A percentile compares a stretch with the other conserved stretches of the same genome.
Conservation (phyloP, 2,329 filamentous ascomycete genomes). For the Didymella arachidicola region DNA sequence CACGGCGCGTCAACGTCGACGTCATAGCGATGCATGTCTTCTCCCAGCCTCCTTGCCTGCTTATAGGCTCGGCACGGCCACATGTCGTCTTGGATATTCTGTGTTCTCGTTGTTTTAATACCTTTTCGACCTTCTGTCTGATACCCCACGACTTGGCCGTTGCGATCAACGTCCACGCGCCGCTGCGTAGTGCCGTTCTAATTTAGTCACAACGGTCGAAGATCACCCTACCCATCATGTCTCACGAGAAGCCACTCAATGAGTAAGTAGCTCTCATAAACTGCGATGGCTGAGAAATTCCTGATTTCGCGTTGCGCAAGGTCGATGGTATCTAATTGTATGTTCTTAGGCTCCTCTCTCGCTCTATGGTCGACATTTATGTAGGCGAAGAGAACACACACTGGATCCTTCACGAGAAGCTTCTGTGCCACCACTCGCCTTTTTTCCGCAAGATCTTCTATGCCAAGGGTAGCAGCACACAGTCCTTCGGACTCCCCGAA, state of each 20-base stretch:
- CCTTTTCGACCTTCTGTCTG: conserved; percentile 12
- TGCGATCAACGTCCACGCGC: conserved; percentile 23
- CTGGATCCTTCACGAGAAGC: conserved; percentile 65
- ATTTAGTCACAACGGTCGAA: conserved; percentile 30
- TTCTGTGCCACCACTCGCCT: conserved; percentile 62
- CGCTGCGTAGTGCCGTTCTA: conserved; percentile 21
- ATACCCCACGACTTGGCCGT: conserved; percentile 18
- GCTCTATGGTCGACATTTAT: conserved; percentile 64
- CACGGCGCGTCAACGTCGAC: conserved; percentile 41
- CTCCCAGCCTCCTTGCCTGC: conserved; percentile 38
- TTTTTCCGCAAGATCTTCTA: conserved; percentile 64
- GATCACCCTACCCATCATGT: conserved; percentile 32
- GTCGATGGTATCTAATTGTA: conserved; percentile 1
- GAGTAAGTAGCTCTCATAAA: conserved; percentile 35
- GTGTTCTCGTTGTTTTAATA: conserved; percentile 14
- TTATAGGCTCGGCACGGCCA: conserved; percentile 38
- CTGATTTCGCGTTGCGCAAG: background rate
- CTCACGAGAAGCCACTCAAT: conserved; percentile 47
- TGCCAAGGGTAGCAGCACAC: conserved; percentile 44
- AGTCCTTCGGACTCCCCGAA: conserved; percentile 59
- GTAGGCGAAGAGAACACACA: conserved; percentile 62
- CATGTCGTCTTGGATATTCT: conserved; percentile 20
- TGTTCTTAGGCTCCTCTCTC: conserved; percentile 58
- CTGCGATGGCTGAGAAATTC: background rate
- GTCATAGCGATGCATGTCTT: conserved; percentile 36